Evolutionary conservation across 148 eudicot species (phyloP).

Genomic region (Fagopyrum tataricum): DNA sequence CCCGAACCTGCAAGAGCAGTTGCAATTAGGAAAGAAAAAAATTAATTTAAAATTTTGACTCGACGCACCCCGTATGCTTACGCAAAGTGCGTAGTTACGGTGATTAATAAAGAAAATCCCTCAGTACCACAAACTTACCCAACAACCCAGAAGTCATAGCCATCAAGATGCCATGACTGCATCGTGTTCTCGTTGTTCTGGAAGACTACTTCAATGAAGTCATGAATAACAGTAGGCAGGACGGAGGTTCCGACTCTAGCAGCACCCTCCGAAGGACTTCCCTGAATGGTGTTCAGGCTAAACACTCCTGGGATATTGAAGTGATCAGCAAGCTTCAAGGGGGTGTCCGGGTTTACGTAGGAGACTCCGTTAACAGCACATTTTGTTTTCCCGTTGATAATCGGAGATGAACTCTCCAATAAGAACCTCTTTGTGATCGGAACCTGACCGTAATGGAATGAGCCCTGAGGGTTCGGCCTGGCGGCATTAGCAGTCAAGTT

Average conservation of each 20-base stretch:
- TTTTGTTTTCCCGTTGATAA: conserved; percentile 62
- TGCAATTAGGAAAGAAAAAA: conserved; percentile 25
- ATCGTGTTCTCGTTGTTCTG: conserved; percentile 60
- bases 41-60: no score
- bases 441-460: conserved; percentile 84
- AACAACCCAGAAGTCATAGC: conserved; percentile 97
- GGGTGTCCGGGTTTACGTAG: conserved; percentile 61
- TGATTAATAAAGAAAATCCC: no score
- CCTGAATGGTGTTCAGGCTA: conserved; percentile 53
- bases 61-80: no score
- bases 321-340: conserved; percentile 87
- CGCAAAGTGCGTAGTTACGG: no score
- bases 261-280: conserved; percentile 44
- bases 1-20: conserved; percentile 48
- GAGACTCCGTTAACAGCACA: conserved; percentile 86
- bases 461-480: conserved; percentile 95
- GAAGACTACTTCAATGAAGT: conserved; percentile 76
- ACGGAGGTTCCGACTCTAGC: conserved; percentile 52
- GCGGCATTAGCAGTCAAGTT: conserved; percentile 96
- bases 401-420: conserved; percentile 62
- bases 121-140: conserved; percentile 58
- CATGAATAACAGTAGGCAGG: conserved; percentile 49
- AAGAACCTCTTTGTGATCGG: conserved; percentile 43
- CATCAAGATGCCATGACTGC: conserved; percentile 98
- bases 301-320: conserved; percentile 81